These are phyloP conservation scores for Apiotrichum sp. DNA, from an alignment of 1,284 basidiomycete genomes.

Conservation along the genomic window DNA sequence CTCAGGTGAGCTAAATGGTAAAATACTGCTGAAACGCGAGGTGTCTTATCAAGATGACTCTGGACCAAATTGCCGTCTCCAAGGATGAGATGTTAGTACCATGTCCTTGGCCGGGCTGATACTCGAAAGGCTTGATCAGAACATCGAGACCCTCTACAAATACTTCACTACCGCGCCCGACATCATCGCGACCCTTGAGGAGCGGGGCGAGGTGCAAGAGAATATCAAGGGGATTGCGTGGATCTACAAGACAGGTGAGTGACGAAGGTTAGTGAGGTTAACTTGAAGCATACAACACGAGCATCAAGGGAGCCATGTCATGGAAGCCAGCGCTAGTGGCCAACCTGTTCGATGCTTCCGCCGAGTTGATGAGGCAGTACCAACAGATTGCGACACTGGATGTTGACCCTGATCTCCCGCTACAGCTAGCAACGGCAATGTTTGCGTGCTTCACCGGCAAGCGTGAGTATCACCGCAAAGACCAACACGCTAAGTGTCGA, in stretches of 20 bases:
- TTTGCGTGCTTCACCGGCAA: conserved; percentile 7
- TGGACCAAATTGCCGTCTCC: neutral
- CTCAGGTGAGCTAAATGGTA: neutral
- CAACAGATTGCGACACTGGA: neutral
- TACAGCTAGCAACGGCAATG: conserved; percentile 5
- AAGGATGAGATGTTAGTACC: no score
- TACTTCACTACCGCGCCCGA: neutral
- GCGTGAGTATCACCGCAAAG: neutral
- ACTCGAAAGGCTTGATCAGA: neutral
- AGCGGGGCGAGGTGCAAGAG: neutral
- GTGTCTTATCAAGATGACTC: conserved; percentile 6
- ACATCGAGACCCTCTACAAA: no score
- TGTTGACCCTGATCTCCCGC: conserved; percentile 5
- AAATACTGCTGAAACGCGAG: neutral
- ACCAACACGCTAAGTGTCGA: neutral
- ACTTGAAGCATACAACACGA: conserved; percentile 6
- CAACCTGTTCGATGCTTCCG: conserved; percentile 1
- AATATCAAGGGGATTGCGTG: conserved; percentile 11
- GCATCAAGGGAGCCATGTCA: neutral
- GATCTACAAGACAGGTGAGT: conserved; percentile 14
- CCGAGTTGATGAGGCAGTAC: conserved; percentile 6
- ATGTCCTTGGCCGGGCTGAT: no score
- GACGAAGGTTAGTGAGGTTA: no score
- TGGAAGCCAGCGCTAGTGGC: neutral
- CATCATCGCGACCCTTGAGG: neutral